Evolutionary conservation across 1,284 basidiomycete species (phyloP).

Genomic region (Leccinum griseonigrum): DNA sequence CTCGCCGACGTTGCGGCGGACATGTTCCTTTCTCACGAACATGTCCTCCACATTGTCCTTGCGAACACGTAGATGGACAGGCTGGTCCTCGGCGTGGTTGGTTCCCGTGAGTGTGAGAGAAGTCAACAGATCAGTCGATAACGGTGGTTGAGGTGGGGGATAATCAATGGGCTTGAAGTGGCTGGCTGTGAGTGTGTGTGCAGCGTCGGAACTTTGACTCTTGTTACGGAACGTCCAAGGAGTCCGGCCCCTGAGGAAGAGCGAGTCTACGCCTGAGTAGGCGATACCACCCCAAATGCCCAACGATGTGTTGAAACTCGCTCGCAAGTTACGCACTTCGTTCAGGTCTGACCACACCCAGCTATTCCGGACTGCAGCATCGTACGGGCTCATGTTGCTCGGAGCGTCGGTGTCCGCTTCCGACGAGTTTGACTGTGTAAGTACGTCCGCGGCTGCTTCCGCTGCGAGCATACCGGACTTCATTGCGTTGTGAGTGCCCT

Average conservation of each 20-base stretch:
- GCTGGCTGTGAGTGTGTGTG: conserved; percentile 67
- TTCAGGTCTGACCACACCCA: conserved; percentile 90
- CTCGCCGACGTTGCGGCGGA: conserved; percentile 72
- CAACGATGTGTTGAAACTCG: conserved; percentile 84
- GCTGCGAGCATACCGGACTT: conserved; percentile 98
- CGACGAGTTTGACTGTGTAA: conserved; percentile 34
- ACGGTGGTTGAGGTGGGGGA: conserved; percentile 85
- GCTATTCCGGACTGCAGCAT: conserved; percentile 69
- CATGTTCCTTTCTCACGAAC: conserved; percentile 61
- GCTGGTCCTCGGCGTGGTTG: conserved; percentile 96
- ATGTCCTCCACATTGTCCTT: conserved; percentile 50
- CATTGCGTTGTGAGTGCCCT: conserved; percentile 99
- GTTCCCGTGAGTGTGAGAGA: conserved; percentile 91
- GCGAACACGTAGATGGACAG: conserved; percentile 80
- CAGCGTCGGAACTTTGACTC: conserved; percentile 62
- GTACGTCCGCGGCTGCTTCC: conserved; percentile 77
- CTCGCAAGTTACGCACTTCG: conserved; percentile 91
- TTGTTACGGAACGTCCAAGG: conserved; percentile 90
- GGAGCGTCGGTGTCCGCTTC: conserved; percentile 21
- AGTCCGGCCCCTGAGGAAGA: conserved; percentile 82
- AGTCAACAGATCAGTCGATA: conserved; percentile 94
- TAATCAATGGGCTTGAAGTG: conserved; percentile 85
- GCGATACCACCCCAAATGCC: conserved; percentile 88
- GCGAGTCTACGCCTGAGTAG: conserved; percentile 89
- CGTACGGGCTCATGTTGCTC: conserved; percentile 80